Conservation (phyloP, 23 red algal species). For the Porphyridium purpureum region DNA sequence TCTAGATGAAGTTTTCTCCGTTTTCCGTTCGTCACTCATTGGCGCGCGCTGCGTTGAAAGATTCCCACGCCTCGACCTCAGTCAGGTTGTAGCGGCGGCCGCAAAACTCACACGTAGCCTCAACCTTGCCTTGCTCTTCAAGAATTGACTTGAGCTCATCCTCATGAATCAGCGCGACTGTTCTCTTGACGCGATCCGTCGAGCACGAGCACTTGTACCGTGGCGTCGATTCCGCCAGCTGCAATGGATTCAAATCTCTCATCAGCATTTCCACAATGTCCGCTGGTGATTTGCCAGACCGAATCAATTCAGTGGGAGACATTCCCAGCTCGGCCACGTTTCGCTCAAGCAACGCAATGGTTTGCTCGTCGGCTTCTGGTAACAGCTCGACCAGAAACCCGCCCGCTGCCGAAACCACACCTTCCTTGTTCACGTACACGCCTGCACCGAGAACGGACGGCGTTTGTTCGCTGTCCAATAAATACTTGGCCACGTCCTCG, state of each 20-base stretch:
- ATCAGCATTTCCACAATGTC: constrained; percentile 45
- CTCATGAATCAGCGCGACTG: constrained; percentile 44
- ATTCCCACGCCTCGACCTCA: constrained; percentile 5
- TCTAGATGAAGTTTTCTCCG: too few relatives aligned
- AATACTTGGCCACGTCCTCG: constrained; percentile 67
- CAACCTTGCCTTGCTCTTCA: constrained; percentile 23
- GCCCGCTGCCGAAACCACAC: constrained; percentile 53
- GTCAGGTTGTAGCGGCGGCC: constrained; percentile 40
- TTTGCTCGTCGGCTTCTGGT: constrained; percentile 44
- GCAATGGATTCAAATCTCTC: constrained; percentile 10
- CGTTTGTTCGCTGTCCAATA: constrained; percentile 73
- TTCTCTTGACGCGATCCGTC: constrained; percentile 59
- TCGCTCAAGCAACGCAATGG: constrained; percentile 20
- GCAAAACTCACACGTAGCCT: constrained; percentile 84
- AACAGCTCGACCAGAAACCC: constrained; percentile 78
- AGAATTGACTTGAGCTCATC: constrained; percentile 31
- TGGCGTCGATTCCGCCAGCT: constrained; percentile 21
- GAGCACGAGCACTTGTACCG: constrained; percentile 47
- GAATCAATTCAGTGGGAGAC: constrained; percentile 51
- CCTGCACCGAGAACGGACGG: constrained; percentile 68
- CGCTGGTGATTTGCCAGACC: constrained; percentile 20
- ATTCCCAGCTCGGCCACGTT: constrained; percentile 29
- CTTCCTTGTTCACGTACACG: constrained; percentile 34
- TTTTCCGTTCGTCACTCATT: too few relatives aligned
- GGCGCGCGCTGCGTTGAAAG: neutral